phyloP scores from a whole-genome alignment of 768 basidiomycete genomes.

The Glaciozyma martinii region DNA sequence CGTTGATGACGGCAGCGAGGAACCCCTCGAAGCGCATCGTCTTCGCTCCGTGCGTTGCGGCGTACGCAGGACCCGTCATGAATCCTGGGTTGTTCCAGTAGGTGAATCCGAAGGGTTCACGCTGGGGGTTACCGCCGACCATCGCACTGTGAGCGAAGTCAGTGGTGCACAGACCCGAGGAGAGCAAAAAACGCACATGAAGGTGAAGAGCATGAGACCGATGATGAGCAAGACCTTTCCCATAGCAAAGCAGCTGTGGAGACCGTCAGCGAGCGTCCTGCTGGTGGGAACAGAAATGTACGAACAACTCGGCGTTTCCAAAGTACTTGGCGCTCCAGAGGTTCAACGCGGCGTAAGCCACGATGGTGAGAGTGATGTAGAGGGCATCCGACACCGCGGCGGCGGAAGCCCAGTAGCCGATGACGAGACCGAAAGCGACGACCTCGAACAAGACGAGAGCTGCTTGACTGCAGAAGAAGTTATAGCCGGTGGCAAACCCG shows the following conservation, averaged over 20 bases:
- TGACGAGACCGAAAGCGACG: not conserved
- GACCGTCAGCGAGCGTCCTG: no score
- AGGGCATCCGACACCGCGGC: not conserved
- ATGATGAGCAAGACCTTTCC: not conserved
- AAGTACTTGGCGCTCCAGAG: not conserved
- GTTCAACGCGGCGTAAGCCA: not conserved
- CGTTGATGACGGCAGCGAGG: conserved; percentile 1
- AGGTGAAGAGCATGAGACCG: not conserved
- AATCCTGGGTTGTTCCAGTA: not conserved
- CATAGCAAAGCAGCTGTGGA: not conserved
- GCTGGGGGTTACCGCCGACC: not conserved
- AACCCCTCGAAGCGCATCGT: not conserved
- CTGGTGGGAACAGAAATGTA: no score
- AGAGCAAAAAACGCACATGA: not conserved
- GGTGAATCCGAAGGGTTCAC: not conserved
- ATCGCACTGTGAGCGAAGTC: not conserved
- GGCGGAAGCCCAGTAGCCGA: not conserved
- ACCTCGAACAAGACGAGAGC: conserved; percentile 6
- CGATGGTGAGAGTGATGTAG: not conserved
- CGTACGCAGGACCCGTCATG: not conserved
- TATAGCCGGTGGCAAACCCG: not conserved
- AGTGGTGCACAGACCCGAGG: not conserved
- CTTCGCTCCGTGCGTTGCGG: not conserved
- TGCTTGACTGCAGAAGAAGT: not conserved
- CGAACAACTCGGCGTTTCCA: not conserved